These are phyloP conservation scores for Trichoderma sp. DNA, from an alignment of 2,329 filamentous ascomycete species.

Conservation along the genomic window DNA sequence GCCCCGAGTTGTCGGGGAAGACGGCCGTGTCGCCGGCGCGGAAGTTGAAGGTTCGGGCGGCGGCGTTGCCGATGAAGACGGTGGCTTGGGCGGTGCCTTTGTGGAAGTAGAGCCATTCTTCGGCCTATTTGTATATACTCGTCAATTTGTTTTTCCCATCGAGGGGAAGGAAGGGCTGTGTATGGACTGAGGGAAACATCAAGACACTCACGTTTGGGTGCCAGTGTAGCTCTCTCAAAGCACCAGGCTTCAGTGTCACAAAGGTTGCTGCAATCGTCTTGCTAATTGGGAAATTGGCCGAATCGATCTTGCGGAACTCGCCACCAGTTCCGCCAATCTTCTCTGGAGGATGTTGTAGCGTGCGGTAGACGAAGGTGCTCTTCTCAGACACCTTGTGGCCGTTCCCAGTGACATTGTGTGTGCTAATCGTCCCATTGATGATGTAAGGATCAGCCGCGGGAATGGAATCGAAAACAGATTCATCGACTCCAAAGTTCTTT, in stretches of 20 bases:
- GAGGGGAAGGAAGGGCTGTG: no score
- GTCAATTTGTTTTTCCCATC: no score
- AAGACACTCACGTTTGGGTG: slow-evolving; percentile 57
- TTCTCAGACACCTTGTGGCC: slow-evolving; percentile 50
- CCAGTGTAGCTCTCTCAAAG: slow-evolving; percentile 66
- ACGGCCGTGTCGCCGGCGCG: slow-evolving; percentile 64
- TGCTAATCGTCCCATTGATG: slow-evolving; percentile 52
- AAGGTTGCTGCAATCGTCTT: slow-evolving; percentile 65
- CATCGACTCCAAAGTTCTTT: slow-evolving; percentile 65
- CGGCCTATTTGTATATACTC: slow-evolving; percentile 42
- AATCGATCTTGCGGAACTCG: slow-evolving; percentile 62
- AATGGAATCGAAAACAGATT: slow-evolving; percentile 56
- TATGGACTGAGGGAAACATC: background rate
- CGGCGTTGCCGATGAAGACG: slow-evolving; percentile 60
- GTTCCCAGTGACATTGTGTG: slow-evolving; percentile 35
- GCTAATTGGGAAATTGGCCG: slow-evolving; percentile 62
- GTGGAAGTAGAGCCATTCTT: slow-evolving; percentile 72
- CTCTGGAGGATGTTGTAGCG: slow-evolving; percentile 53
- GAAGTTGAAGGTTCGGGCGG: slow-evolving; percentile 66
- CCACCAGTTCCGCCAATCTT: slow-evolving; percentile 60
- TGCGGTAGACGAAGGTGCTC: slow-evolving; percentile 61
- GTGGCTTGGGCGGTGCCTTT: slow-evolving; percentile 59
- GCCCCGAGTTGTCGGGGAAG: slow-evolving; percentile 64
- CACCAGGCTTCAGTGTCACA: slow-evolving; percentile 61
- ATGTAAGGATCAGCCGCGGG: slow-evolving; percentile 61